phyloP scores from a whole-genome alignment of 2,329 filamentous ascomycete genomes.

The Metarhizium anisopliae region DNA sequence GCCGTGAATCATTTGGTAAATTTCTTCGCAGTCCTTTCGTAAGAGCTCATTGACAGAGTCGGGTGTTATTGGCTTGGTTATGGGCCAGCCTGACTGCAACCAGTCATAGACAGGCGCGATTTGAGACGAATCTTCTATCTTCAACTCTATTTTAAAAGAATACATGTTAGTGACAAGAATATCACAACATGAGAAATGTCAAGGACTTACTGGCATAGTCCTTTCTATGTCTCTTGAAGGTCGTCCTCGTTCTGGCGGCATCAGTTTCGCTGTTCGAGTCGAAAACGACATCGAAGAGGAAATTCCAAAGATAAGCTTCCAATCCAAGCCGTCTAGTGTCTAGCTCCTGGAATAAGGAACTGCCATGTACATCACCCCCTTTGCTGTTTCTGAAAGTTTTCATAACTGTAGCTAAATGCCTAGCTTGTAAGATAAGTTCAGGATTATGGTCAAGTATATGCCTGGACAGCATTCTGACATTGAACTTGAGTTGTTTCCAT shows the following conservation, averaged over 20 bases:
- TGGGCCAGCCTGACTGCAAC: not conserved
- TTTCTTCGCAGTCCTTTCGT: not conserved
- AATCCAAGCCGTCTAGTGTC: not conserved
- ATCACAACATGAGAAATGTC: not conserved
- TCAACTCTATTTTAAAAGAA: not conserved
- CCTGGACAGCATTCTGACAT: conserved; percentile 2
- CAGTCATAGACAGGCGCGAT: not conserved
- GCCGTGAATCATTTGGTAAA: not conserved
- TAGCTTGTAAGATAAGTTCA: not conserved
- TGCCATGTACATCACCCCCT: not conserved
- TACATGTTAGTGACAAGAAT: too few species aligned
- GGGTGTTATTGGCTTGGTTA: not conserved
- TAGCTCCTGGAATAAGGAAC: not conserved
- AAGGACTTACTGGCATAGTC: not conserved
- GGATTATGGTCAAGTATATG: not conserved
- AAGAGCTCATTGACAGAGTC: not conserved
- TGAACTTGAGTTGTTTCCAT: conserved; percentile 13
- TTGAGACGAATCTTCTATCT: not conserved
- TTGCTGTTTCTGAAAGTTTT: not conserved
- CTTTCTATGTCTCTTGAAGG: not conserved
- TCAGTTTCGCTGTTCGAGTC: not conserved
- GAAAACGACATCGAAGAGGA: not conserved
- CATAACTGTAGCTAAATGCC: not conserved
- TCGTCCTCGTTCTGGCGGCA: not conserved
- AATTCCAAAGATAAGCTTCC: not conserved